Base-by-base conservation (phyloP, 208 protist genomes). In the Endotrypanum monterogeii region DNA sequence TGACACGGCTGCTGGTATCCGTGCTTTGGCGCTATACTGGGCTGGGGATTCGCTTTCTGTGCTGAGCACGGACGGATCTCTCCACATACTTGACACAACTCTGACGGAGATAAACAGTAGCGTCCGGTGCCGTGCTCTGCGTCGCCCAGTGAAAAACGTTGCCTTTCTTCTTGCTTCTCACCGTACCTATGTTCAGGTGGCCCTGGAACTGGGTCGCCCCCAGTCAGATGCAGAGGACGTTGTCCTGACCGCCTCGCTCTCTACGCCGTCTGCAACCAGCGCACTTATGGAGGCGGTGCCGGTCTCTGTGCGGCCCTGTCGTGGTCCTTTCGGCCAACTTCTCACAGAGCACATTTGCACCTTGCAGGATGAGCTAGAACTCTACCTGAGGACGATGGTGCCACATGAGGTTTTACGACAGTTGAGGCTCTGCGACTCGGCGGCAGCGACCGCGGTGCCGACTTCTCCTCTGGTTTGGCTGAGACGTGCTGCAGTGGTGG, bases 301-400 rank as follows among this genome's bases (percentile, higher is more conserved):
- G 32, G 14, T 48, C 8, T 57, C 73, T 14, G 63, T 57, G 3
- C 75, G 83, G 7, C 92, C 92, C 20, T 94, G 87, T 67, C 87
- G 92, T 14, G 92, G 92, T 8, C 92, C 92, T 1, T 90, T 93
- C 66, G 92, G 92, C 8, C 92, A 96, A 66, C 60, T 94, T 57
- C 76, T 96, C 50, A 82, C 81, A 8, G 70, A 88, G 28, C 68
- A 61, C 57, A 79, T 93, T 65, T 71, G 65, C 7, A 87, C 83
- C 1, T 72, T 92, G n/a, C 37, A 78, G 14, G 79, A 90, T 30
- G 92, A 96, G 80, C 70, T 94, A 56, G 74, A 86, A 67, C 83
- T 96, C 52, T 96, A 96, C 65, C 85, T 74, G 61, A 65, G 75
- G 54, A 92, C 92, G 11, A 96, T 96, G 92, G 71, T 96, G 56